Evolutionary conservation across 441 rosid species (phyloP), one percentile per base, ranked within the genome.

Genomic region (Biscutella laevigata): DNA sequence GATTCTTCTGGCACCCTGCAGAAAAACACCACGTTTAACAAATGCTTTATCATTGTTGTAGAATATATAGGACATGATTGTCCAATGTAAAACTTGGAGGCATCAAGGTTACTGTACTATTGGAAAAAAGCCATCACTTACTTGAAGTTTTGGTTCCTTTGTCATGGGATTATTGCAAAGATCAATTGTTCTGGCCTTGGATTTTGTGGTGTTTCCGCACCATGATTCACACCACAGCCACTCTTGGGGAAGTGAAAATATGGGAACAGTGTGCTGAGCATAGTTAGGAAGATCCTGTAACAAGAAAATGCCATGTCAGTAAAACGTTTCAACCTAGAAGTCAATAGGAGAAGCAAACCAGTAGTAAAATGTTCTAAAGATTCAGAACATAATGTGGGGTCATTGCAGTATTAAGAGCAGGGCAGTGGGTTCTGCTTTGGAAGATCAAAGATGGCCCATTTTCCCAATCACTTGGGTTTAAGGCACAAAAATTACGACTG

Each of bases 171-270:
- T 94, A 68, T 94, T 89, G 87, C 99, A 88, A 59, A 94, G 94
- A 67, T 94, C 99, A 29, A 94, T 86, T 15, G 99, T 94, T 68
- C 83, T 92, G 39, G 99, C 99, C 68, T 68, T 88, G 15, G 88
- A 50, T 70, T 92, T 92, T 39, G 96, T 86, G 67, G 91, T 79
- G 69, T 83, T 88, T 45, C 97, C 97, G 46, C 99, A 94, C 99
- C 99, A 94, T 19, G 97, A 94, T 60, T 94, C 99, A 35, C 99
- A 94, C 99, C 99, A 94, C 30, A 86, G 59, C 99, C 99, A 94
- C 68, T 94, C 99, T 78, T 78, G 95, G 35, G 97, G 96, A 29
- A 94, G 80, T 37, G 97, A 94, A 53, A 84, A 86, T 46, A 94
- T 83, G 15, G 97, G 97, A 46, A 94, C 99, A 0, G 72, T 81